Percentiles rank a stretch among this genome's conserved stretches.
phyloP scores from a whole-genome alignment of 208 protist species.

The Kentomonas sorsogonicus region DNA sequence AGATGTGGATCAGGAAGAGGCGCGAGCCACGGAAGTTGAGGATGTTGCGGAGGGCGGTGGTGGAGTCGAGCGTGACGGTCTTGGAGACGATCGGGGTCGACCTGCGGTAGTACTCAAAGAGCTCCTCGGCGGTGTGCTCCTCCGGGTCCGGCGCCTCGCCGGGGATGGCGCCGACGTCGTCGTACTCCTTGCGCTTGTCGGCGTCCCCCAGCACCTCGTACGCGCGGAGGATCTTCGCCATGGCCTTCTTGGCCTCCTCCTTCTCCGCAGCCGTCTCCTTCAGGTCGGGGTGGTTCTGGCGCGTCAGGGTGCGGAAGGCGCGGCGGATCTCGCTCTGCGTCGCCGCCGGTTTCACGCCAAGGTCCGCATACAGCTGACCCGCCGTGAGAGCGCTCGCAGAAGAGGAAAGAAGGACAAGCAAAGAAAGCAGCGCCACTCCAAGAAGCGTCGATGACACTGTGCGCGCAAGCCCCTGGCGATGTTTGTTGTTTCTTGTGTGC shows the following conservation, averaged over 20 bases:
- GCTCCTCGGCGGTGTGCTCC: conserved; percentile 41
- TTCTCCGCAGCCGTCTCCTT: conserved; percentile 80
- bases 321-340: conserved; percentile 66
- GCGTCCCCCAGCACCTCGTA: conserved; percentile 79
- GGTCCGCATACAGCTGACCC: conserved; percentile 58
- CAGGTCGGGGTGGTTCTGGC: conserved; percentile 84
- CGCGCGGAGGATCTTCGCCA: conserved; percentile 73
- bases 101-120: conserved; percentile 75
- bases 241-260: conserved; percentile 74
- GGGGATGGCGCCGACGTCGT: conserved; percentile 56
- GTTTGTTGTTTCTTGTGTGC: no score
- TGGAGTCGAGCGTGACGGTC: conserved; percentile 39
- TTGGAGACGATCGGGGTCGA: conserved; percentile 74
- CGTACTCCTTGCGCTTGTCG: conserved; percentile 59
- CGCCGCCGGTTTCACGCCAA: conserved; percentile 47
- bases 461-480: no score
- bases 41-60: conserved; percentile 37
- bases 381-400: conserved; percentile 9
- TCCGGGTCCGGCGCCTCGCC: conserved; percentile 50
- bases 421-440: no score
- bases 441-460: no score
- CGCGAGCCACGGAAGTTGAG: conserved; percentile 55
- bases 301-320: conserved; percentile 69
- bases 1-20: conserved; percentile 70
- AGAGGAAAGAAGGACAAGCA: conserved; percentile 16